These are phyloP conservation scores for Taiozyma sp. DNA, from an alignment of 1,139 yeast species.

Conservation along the genomic window DNA sequence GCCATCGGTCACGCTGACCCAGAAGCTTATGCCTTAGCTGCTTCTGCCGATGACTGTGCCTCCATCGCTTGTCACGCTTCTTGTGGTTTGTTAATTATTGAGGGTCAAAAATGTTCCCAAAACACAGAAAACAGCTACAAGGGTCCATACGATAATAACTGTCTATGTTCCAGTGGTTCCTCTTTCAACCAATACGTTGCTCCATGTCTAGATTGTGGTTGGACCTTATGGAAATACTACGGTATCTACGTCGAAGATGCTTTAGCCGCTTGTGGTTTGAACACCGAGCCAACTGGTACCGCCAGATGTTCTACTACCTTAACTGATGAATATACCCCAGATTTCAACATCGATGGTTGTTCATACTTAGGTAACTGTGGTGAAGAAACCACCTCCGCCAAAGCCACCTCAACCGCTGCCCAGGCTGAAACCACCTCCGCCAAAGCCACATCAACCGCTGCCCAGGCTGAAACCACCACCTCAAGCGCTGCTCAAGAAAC, in stretches of 20 bases:
- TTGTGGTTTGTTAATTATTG: conserved; percentile 13
- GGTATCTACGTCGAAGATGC: conserved; percentile 22
- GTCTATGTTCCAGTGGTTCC: conserved; percentile 24
- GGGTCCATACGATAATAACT: conserved; percentile 19
- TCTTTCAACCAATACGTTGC: conserved; percentile 19
- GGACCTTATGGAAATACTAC: conserved; percentile 29
- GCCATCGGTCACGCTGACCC: conserved; percentile 16
- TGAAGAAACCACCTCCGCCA: conserved; percentile 9
- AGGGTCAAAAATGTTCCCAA: conserved; percentile 8
- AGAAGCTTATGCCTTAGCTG: conserved; percentile 14
- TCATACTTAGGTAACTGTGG: conserved; percentile 15
- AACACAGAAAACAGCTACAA: conserved; percentile 13
- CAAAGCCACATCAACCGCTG: conserved; percentile 5
- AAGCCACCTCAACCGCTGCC: conserved; percentile 7
- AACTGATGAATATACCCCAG: conserved; percentile 16
- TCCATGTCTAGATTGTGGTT: conserved; percentile 28
- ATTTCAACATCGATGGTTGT: conserved; percentile 12
- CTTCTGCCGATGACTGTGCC: conserved; percentile 14
- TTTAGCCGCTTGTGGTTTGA: conserved; percentile 21
- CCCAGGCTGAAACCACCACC: conserved; percentile 6
- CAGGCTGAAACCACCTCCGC: conserved; percentile 8
- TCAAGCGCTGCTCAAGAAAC: conserved; percentile 3
- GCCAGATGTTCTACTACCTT: conserved; percentile 20
- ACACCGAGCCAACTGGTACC: conserved; percentile 27
- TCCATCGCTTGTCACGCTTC: conserved; percentile 12